Evolutionary conservation across 306 rosid genomes (phyloP), one percentile per base, ranked within the genome.

Genomic region (Comarum palustre): DNA sequence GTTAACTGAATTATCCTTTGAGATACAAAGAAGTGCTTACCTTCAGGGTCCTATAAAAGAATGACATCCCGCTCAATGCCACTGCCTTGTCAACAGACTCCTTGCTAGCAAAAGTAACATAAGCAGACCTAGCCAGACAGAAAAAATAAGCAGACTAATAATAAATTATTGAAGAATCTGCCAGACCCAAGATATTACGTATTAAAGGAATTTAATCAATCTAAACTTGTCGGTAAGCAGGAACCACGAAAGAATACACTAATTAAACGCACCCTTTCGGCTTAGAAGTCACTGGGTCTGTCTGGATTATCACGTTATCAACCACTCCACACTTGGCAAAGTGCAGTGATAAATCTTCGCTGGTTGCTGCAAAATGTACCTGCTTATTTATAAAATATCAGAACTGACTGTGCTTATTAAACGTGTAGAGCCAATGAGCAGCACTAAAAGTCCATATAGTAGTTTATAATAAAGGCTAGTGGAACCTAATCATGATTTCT

Each of bases 341-440:
- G 57, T 46, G 60, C 31, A 27, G 69, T n/a, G 75, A 73, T 55
- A 79, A 73, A 14, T 71, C 75, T 48, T 73, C 71, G 16, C 54
- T 61, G 25, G 82, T 60, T 68, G 75, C 82, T n/a, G 82, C 73
- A 73, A 73, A 79, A 74, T 79, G 78, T 47, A 79, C 75, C 78
- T 79, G 74, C 11, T 59, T 46, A 59, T 4, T 34, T 19, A 14
- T 19, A 7, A n/a, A 41, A 15, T 0, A 75, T 52, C 55, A 22
- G 66, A 29, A n/a, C n/a, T n/a, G n/a, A 31, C 2, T 51, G 54
- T 51, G 63, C 36, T 20, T 20, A 51, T 19, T 27, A 69, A 57
- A 69, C 6, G 27, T 20, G 25, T 36, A 13, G 22, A 70, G 42
- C 14, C 29, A 25, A 15, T 51, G 20, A 36, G 22, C 20, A 48